phyloP scores from a whole-genome alignment of 176 grass and related monocot genomes.

The Cenchrus purpureus region DNA sequence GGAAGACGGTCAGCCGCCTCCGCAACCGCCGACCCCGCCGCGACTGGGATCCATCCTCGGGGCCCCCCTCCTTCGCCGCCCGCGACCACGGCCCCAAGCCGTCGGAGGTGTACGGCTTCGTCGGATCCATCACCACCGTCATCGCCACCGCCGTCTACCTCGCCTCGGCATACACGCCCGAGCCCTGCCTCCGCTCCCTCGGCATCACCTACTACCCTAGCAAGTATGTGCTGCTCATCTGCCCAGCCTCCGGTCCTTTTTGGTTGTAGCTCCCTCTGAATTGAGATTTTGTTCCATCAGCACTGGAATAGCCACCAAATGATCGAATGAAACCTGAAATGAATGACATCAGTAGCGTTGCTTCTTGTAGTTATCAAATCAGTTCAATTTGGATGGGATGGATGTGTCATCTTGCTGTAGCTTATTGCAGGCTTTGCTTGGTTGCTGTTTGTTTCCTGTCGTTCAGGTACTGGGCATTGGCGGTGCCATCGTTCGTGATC shows the following conservation, averaged over 20 bases:
- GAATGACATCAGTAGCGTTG: neutral
- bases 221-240: constrained; percentile 42
- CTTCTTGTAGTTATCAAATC: neutral
- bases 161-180: constrained; percentile 75
- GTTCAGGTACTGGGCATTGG: constrained; percentile 70
- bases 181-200: neutral
- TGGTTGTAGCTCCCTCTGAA: neutral
- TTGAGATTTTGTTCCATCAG: neutral
- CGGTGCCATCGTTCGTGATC: constrained; percentile 57
- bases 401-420: neutral
- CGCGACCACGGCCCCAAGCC: constrained; percentile 25
- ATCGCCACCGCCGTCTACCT: constrained; percentile 71
- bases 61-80: neutral
- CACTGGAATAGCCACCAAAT: neutral
- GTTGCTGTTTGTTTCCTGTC: neutral
- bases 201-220: constrained; percentile 93
- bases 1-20: constrained; percentile 76
- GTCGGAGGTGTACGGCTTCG: constrained; percentile 11
- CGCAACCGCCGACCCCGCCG: constrained; percentile 18
- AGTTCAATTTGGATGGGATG: neutral
- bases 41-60: neutral
- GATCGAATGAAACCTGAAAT: neutral
- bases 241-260: neutral
- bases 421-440: neutral
- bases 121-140: constrained; percentile 38